Percentiles rank a stretch among this genome's conserved stretches.
These are phyloP conservation scores for Raddia distichophylla DNA, from an alignment of 176 grass and related monocot genomes.

Conservation along the genomic window DNA sequence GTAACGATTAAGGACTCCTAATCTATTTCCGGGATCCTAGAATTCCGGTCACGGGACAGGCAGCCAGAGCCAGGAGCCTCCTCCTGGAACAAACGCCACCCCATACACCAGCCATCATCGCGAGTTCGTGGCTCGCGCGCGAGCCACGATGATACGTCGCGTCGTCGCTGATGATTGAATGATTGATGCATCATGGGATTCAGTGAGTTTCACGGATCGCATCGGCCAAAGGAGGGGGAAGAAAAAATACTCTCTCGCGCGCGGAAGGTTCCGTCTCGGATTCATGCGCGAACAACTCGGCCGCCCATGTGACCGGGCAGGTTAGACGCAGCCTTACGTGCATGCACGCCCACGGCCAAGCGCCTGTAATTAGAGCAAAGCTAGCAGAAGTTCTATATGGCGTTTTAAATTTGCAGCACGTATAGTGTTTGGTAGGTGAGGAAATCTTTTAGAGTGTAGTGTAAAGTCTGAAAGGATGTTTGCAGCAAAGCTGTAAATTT, in stretches of 20 bases:
- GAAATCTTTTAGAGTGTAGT: too few relatives aligned
- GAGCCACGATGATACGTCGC: neutral
- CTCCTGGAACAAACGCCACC: neutral
- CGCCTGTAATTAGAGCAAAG: too few relatives aligned
- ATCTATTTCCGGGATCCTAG: constrained; percentile 32
- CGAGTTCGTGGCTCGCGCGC: neutral
- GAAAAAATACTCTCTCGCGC: neutral
- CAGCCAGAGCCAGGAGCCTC: neutral
- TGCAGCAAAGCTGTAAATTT: too few relatives aligned
- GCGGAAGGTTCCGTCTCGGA: constrained; percentile 39
- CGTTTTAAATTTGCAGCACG: too few relatives aligned
- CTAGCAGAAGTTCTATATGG: too few relatives aligned
- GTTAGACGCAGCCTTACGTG: neutral
- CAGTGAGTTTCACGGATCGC: neutral
- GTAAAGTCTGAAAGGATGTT: too few relatives aligned
- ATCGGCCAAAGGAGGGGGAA: neutral
- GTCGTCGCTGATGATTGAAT: constrained; percentile 14
- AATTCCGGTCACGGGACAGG: constrained; percentile 24
- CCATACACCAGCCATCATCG: too few relatives aligned
- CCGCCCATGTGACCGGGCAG: constrained; percentile 43
- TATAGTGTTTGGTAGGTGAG: too few relatives aligned
- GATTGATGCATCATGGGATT: neutral
- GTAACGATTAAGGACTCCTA: neutral
- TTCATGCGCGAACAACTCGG: constrained; percentile 27
- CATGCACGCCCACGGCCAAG: too few relatives aligned